Percentiles rank a stretch among this genome's conserved stretches.
These are phyloP conservation scores for Boehmeria nivea DNA, from an alignment of 306 rosid genomes.

Conservation along the genomic window DNA sequence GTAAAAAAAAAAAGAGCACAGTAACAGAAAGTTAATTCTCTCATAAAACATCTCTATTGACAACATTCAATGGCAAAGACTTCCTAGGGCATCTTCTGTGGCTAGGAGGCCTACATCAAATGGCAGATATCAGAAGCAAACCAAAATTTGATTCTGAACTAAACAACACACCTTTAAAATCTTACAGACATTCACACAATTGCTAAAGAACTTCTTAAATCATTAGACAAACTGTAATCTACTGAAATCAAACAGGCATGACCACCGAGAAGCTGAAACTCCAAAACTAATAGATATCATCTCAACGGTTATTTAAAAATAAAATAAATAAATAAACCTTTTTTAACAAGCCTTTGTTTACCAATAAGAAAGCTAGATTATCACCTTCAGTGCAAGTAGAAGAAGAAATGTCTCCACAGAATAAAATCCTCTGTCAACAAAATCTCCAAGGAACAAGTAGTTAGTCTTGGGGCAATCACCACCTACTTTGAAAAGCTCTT, in stretches of 20 bases:
- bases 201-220: no score
- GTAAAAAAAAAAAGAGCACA: no score
- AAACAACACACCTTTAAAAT: no score
- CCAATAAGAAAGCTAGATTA: conserved; percentile 10
- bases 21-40: no score
- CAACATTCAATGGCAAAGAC: neutral
- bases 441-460: conserved; percentile 96
- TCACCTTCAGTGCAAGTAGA: conserved; percentile 91
- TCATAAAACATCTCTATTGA: neutral
- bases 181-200: no score
- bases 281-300: no score
- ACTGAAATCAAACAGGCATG: neutral
- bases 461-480: conserved; percentile 97
- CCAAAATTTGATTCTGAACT: no score
- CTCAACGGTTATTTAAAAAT: no score
- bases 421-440: conserved; percentile 94
- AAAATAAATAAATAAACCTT: no score
- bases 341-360: neutral
- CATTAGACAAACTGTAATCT: no score
- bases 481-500: conserved; percentile 99
- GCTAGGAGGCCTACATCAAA: neutral
- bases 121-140: conserved; percentile 4
- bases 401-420: conserved; percentile 93
- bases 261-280: no score
- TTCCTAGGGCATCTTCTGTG: neutral